Conservation (phyloP, 1,139 yeast genomes). For the Yamadazyma atlantica region DNA sequence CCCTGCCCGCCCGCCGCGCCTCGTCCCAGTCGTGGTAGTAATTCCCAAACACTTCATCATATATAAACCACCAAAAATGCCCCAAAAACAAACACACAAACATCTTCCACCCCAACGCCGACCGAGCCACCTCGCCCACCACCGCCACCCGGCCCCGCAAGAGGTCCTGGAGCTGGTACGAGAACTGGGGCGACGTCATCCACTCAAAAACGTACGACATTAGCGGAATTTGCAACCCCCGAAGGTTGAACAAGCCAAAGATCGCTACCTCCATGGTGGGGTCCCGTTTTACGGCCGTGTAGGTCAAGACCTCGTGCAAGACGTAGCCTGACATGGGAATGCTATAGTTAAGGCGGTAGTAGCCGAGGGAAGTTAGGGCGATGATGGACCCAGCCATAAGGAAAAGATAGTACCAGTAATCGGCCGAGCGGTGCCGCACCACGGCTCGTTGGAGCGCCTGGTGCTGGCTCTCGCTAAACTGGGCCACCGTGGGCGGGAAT, state of each 20-base stretch:
- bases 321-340: slow-evolving; percentile 20
- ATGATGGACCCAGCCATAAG: slow-evolving; percentile 28
- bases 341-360: slow-evolving; percentile 3
- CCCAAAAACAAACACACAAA: slow-evolving; percentile 25
- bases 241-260: slow-evolving; percentile 25
- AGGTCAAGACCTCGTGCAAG: slow-evolving; percentile 26
- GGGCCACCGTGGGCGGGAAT: slow-evolving; percentile 19
- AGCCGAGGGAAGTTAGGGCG: slow-evolving; percentile 4
- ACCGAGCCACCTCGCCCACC: slow-evolving; percentile 9
- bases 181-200: slow-evolving; percentile 14
- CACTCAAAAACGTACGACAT: slow-evolving; percentile 20
- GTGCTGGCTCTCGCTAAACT: slow-evolving; percentile 19
- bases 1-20: slow-evolving; percentile 11
- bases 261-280: slow-evolving; percentile 27
- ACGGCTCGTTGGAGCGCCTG: slow-evolving; percentile 15
- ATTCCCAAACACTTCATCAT: slow-evolving; percentile 21
- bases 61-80: slow-evolving; percentile 42
- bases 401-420: slow-evolving; percentile 30
- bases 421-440: slow-evolving; percentile 18
- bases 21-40: slow-evolving; percentile 19
- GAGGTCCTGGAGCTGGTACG: slow-evolving; percentile 6
- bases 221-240: slow-evolving; percentile 28
- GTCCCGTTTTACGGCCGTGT: slow-evolving; percentile 29
- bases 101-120: slow-evolving; percentile 19
- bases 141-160: slow-evolving; percentile 11